Evolutionary conservation across 257 asterid genomes (phyloP).

Genomic region (Capsicum baccatum): DNA sequence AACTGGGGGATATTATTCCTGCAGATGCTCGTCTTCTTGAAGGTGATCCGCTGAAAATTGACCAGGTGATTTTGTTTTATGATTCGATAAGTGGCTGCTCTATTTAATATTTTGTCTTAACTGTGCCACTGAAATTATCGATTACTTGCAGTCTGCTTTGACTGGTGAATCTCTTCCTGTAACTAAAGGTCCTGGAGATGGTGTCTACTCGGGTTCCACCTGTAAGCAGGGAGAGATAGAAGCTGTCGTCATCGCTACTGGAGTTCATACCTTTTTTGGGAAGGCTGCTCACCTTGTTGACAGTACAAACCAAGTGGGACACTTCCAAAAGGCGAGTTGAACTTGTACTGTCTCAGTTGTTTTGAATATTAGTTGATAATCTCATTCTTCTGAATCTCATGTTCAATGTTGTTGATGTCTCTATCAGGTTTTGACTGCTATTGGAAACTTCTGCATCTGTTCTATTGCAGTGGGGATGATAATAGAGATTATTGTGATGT

Average conservation of each 20-base stretch:
- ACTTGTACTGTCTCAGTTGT: conserved; percentile 14
- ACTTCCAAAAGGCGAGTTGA: conserved; percentile 82
- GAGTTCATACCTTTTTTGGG: conserved; percentile 97
- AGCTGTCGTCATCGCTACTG: conserved; percentile 91
- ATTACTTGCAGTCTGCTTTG: conserved; percentile 82
- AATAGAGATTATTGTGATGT: conserved; percentile 89
- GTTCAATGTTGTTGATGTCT: conserved; percentile 19
- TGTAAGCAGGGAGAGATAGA: conserved; percentile 97
- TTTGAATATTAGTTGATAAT: conserved; percentile 2
- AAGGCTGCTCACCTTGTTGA: conserved; percentile 99
- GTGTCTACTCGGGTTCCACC: conserved; percentile 95
- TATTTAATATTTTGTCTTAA: neutral
- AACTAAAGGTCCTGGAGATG: conserved; percentile 95
- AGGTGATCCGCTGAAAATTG: conserved; percentile 95
- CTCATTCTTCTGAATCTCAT: conserved; percentile 5
- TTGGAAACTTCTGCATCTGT: conserved; percentile 97
- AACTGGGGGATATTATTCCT: conserved; percentile 92
- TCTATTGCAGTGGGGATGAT: conserved; percentile 98
- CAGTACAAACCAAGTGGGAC: conserved; percentile 92
- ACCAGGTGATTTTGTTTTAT: conserved; percentile 61
- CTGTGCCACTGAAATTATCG: conserved; percentile 19
- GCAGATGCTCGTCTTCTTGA: conserved; percentile 96
- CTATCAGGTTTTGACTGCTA: conserved; percentile 87
- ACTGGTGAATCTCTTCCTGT: conserved; percentile 98
- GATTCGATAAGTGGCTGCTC: conserved; percentile 21